phyloP scores from a whole-genome alignment of 2,329 filamentous ascomycete genomes.

The Kalaharituber pfeilii region DNA sequence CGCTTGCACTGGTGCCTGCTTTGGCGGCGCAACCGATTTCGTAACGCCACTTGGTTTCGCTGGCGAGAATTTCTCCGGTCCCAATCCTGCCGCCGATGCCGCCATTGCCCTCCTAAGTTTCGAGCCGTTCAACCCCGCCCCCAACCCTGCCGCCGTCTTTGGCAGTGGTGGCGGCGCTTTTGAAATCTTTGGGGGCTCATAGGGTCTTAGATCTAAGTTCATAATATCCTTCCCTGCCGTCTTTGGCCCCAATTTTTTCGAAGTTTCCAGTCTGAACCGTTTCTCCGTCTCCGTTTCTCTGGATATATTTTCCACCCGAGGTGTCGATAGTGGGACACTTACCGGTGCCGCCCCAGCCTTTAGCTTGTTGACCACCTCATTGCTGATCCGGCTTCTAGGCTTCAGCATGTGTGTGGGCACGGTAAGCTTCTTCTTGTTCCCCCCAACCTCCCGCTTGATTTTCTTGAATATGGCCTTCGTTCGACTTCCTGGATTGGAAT shows the following conservation, averaged over 20 bases:
- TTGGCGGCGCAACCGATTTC: too few species aligned
- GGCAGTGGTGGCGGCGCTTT: neutral
- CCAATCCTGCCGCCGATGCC: too few species aligned
- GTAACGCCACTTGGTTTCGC: too few species aligned
- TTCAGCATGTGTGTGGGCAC: neutral
- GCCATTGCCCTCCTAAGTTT: too few species aligned
- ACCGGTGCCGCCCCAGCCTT: neutral
- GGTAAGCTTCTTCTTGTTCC: neutral
- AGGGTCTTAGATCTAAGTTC: too few species aligned
- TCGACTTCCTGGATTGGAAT: neutral
- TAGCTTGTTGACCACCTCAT: neutral
- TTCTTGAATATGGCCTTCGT: neutral
- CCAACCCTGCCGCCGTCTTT: neutral
- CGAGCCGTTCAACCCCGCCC: too few species aligned
- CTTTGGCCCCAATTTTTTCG: neutral
- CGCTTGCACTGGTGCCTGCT: too few species aligned
- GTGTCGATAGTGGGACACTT: neutral
- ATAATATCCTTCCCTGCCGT: neutral
- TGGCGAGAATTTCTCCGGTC: too few species aligned
- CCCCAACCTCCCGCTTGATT: neutral
- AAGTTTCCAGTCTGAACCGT: neutral
- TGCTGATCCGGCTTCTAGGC: neutral
- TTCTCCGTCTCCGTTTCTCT: neutral
- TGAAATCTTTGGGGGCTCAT: neutral
- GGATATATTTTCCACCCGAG: neutral